Base-by-base conservation (phyloP, 352 stramenopile genomes). In the Phytophthora vignae region DNA sequence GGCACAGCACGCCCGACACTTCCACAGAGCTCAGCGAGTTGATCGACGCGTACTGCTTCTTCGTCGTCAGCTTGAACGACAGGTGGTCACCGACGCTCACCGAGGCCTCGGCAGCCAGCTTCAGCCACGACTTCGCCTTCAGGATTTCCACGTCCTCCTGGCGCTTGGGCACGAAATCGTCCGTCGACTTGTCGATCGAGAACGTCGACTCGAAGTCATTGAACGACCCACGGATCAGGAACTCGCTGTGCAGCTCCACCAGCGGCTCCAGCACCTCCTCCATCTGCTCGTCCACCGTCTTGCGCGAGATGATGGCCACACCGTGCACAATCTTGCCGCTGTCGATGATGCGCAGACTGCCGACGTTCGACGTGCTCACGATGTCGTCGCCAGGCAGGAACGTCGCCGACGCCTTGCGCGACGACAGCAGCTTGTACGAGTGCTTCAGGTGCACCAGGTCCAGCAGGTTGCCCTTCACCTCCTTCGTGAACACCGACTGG, bases 391-490 rank as follows among this genome's bases (percentile, higher is more conserved):
- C 85, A 25, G 79, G 71, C 29, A 81, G 56, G 66, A 97, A 95
- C 2, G 69, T 76, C 1, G 62, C 58, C 19, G 65, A 76, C 40
- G 64, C 63, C 57, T 81, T 81, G 44, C 65, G 71, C 33, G 73
- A 67, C 8, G 74, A 77, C 55, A 96, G 57, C 21, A 95, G 55
- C 71, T 94, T 92, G 77, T 95, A 92, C 68, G 85, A 93, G 78
- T 96, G 88, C 60, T 89, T 94, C 9, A 96, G 54, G 68, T 97
- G 90, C 46, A 97, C 88, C 4, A 97, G 59, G 53, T 92, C 75
- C 3, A 97, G 74, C 64, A 97, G 48, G 68, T 96, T 95, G 40
- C 87, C 88, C 52, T 88, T 78, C 38, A 96, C 86, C 53, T 96
- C 85, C 59, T 89, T 88, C 12, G 90, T 85, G 67, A 96, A 94